Percentiles rank a stretch among this genome's conserved stretches.
These are phyloP conservation scores for Leucocoprinus sp. DNA, from an alignment of 768 basidiomycete genomes.

Conservation along the genomic window DNA sequence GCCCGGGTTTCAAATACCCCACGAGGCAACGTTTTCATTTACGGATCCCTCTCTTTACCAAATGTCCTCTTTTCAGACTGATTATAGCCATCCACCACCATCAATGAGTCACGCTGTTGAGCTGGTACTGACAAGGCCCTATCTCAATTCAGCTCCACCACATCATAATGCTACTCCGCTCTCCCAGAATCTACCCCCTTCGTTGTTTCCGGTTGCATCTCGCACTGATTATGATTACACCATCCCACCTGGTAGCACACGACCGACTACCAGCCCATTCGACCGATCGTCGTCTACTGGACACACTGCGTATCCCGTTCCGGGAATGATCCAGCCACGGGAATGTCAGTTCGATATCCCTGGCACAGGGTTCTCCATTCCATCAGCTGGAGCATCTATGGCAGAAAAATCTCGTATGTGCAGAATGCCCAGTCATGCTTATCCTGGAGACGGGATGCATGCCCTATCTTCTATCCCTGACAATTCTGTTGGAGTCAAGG, in stretches of 20 bases:
- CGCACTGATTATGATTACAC: background rate
- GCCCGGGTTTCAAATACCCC: background rate
- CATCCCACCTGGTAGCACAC: background rate
- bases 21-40: background rate
- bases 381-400: background rate
- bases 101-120: background rate
- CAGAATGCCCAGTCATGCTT: background rate
- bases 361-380: background rate
- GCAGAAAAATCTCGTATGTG: background rate
- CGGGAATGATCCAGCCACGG: background rate
- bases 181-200: background rate
- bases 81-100: background rate
- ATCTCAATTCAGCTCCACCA: background rate
- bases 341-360: background rate
- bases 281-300: background rate
- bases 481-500: background rate
- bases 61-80: background rate
- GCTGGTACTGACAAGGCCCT: background rate
- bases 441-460: background rate
- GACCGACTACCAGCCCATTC: background rate
- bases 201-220: background rate
- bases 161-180: background rate
- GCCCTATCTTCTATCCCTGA: background rate
- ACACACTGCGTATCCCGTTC: background rate
- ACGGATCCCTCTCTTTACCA: background rate